Evolutionary conservation across 768 basidiomycete genomes (phyloP).

Genomic region (Hygrocybe punicea): DNA sequence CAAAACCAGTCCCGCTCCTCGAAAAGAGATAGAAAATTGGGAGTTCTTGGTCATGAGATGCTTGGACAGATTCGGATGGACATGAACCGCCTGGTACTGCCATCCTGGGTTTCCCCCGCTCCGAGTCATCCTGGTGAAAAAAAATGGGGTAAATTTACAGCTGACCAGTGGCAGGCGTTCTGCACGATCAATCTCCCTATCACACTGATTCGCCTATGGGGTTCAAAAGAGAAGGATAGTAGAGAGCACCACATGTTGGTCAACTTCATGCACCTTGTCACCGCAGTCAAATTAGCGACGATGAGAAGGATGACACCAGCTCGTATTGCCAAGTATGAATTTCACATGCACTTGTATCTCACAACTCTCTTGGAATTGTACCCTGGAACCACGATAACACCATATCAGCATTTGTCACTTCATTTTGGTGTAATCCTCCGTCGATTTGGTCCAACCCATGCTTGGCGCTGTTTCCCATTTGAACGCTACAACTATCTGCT

Average conservation of each 20-base stretch:
- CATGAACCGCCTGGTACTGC: constrained; percentile 17
- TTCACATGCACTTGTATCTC: constrained; percentile 5
- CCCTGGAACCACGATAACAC: constrained; percentile 7
- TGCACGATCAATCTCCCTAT: constrained; percentile 30
- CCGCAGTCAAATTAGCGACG: constrained; percentile 2
- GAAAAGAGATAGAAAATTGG: background rate
- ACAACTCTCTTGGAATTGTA: constrained; percentile 6
- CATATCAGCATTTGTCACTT: constrained; percentile 12
- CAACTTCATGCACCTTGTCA: constrained; percentile 6
- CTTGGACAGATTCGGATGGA: constrained; percentile 14
- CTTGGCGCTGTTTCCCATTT: constrained; percentile 41
- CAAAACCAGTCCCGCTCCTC: background rate
- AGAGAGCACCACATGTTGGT: background rate
- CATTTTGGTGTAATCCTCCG: constrained; percentile 4
- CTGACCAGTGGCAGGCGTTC: constrained; percentile 34
- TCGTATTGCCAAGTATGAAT: background rate
- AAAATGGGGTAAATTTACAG: constrained; percentile 31
- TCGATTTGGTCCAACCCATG: constrained; percentile 33
- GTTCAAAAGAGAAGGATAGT: background rate
- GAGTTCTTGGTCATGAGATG: constrained; percentile 1
- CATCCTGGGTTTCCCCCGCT: constrained; percentile 26
- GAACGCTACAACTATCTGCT: constrained; percentile 37
- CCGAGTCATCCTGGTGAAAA: constrained; percentile 25
- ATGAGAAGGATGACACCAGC: background rate
- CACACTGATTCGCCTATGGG: constrained; percentile 32